Percentiles rank a stretch among this genome's conserved stretches.
Evolutionary conservation across 768 basidiomycete species (phyloP).

Genomic region (Auriscalpium orientale): DNA sequence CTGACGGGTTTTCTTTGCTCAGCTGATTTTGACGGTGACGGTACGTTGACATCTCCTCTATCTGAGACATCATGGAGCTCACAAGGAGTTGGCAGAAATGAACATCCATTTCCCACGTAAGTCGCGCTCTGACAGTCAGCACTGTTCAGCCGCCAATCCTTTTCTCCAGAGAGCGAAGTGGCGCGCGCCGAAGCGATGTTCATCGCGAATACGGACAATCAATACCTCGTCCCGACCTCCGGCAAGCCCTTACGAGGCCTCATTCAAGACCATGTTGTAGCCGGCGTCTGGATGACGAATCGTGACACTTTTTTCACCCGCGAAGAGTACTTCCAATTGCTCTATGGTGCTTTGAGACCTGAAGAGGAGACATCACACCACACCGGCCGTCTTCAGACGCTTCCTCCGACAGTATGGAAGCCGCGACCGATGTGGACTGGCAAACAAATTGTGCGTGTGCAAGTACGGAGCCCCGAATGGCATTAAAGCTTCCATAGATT

Average conservation of each 20-base stretch:
- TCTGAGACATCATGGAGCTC: neutral
- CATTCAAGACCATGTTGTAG: constrained; percentile 98
- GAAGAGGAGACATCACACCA: constrained; percentile 62
- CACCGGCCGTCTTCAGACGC: constrained; percentile 60
- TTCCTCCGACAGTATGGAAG: constrained; percentile 91
- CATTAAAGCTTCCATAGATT: constrained; percentile 44
- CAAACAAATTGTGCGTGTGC: constrained; percentile 73
- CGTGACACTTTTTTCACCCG: constrained; percentile 92
- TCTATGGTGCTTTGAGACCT: constrained; percentile 89
- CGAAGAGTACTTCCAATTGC: constrained; percentile 91
- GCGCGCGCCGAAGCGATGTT: constrained; percentile 90
- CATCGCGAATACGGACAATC: constrained; percentile 97
- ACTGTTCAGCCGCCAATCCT: neutral
- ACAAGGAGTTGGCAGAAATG: constrained; percentile 61
- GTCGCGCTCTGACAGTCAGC: constrained; percentile 21
- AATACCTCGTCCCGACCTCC: constrained; percentile 98
- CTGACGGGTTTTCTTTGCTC: constrained; percentile 7
- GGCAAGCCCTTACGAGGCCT: constrained; percentile 96
- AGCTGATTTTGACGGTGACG: constrained; percentile 94
- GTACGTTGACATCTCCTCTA: constrained; percentile 24
- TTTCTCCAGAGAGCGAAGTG: constrained; percentile 73
- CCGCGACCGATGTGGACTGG: constrained; percentile 93
- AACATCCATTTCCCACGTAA: constrained; percentile 98
- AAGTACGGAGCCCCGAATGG: neutral
- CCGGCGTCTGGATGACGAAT: constrained; percentile 98